These are phyloP conservation scores for Candida morakotiae DNA, from an alignment of 805 yeast genomes.

Conservation along the genomic window DNA sequence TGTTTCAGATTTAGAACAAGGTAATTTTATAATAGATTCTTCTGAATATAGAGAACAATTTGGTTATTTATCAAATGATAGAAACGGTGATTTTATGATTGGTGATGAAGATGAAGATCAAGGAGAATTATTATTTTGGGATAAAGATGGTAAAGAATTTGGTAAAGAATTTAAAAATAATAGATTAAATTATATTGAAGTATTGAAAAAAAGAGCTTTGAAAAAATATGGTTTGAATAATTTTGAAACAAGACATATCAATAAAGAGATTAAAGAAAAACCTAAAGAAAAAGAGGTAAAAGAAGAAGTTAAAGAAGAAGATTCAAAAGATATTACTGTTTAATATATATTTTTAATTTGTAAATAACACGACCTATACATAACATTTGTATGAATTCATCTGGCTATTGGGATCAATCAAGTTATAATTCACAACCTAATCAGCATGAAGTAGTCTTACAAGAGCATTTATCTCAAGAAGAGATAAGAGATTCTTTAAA, in stretches of 20 bases:
- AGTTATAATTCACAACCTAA: constrained; percentile 3
- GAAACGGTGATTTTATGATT: constrained; percentile 38
- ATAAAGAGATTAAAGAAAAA: no score
- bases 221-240: constrained; percentile 36
- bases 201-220: constrained; percentile 39
- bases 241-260: no score
- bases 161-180: constrained; percentile 23
- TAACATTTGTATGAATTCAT: constrained; percentile 17
- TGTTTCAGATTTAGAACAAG: constrained; percentile 38
- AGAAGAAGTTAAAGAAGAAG: constrained; percentile 3
- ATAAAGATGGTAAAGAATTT: constrained; percentile 34
- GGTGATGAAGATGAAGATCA: constrained; percentile 44
- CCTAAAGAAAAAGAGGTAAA: constrained; percentile 1
- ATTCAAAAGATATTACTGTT: neutral
- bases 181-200: constrained; percentile 37
- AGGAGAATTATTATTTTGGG: constrained; percentile 38
- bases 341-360: neutral
- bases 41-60: constrained; percentile 24
- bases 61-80: constrained; percentile 34
- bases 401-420: constrained; percentile 23
- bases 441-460: constrained; percentile 6
- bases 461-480: constrained; percentile 5
- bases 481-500: constrained; percentile 8
- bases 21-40: constrained; percentile 38
- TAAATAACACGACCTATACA: neutral